Percentiles rank a stretch among this genome's conserved stretches.
Evolutionary conservation across 805 yeast genomes (phyloP).

Genomic region (Candida qinlingensis): DNA sequence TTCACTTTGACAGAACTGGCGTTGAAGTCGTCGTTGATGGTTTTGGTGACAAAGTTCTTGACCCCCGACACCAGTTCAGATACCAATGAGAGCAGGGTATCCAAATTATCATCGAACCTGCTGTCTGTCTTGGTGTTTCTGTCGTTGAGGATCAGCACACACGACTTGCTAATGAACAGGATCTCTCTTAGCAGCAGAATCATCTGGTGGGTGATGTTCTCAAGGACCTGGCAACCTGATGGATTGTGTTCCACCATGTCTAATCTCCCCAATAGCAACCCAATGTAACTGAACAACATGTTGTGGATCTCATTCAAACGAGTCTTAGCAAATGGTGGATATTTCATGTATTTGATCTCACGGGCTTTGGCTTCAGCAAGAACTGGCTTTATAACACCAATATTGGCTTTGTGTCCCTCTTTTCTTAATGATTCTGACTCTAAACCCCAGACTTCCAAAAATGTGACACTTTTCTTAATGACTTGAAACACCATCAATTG

Average conservation of each 20-base stretch:
- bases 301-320: slow-evolving; percentile 62
- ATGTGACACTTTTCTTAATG: slow-evolving; percentile 54
- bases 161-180: slow-evolving; percentile 50
- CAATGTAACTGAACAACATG: slow-evolving; percentile 54
- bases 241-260: slow-evolving; percentile 74
- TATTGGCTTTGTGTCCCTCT: slow-evolving; percentile 8
- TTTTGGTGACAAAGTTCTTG: slow-evolving; percentile 53
- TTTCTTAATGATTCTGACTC: slow-evolving; percentile 44
- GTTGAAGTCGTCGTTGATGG: slow-evolving; percentile 36
- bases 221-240: slow-evolving; percentile 62
- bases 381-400: slow-evolving; percentile 1
- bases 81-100: slow-evolving; percentile 51
- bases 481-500: slow-evolving; percentile 65
- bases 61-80: slow-evolving; percentile 63
- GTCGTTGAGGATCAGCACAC: slow-evolving; percentile 30
- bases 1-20: slow-evolving; percentile 8
- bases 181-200: slow-evolving; percentile 60
- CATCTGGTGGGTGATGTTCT: slow-evolving; percentile 62
- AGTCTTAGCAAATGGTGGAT: slow-evolving; percentile 57
- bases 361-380: slow-evolving; percentile 2
- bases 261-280: slow-evolving; percentile 66
- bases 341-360: slow-evolving; percentile 37
- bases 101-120: slow-evolving; percentile 40
- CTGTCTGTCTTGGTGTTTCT: slow-evolving; percentile 17
- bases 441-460: slow-evolving; percentile 66